Base-by-base conservation (phyloP, 2,329 filamentous ascomycete species). In the Teratosphaeria viscida region DNA sequence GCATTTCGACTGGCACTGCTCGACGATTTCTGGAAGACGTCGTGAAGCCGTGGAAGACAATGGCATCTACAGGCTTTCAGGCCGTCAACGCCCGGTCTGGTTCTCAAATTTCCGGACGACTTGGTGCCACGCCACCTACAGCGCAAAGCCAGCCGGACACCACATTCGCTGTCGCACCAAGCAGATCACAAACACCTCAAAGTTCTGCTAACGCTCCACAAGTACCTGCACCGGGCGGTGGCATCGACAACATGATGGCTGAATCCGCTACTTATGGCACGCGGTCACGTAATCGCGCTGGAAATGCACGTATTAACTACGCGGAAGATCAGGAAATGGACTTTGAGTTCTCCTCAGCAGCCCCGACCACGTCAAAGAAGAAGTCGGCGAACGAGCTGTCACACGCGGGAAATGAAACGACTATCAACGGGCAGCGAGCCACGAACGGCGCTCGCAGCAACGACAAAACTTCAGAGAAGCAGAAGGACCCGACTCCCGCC, bases 291-390 rank as follows among this genome's bases (percentile, higher is more conserved):
- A 95, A 95, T 75, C 87, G 92, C 70, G 86, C 84, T 60, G 88
- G 88, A 69, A 85, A 82, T 66, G 82, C 88, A 67, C 88, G 94
- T 66, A 86, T 88, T 65, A 99, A 99, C 76, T 99, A 99, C 75
- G 92, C 94, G 56, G 94, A 99, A 76, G 92, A 96, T 74, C 81
- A 92, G 66, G 92, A 97, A 69, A 85, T 89, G 75, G 94, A 97
- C 72, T 90, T 91, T 73, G 92, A 96, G 69, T 82, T 81, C 66
- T 69, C 72, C 62, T 72, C 74, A 55, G 72, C 74, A 62, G 73
- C 67, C 61, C 73, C 73, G 62, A 70, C 66, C n/a, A 64, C 57
- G 23, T 65, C 63, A 52, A 69, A 72, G 59, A 76, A 74, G 70
- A 74, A 73, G 66, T 65, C 71, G 64, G 16, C n/a, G 16, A 49